A percentile compares a stretch with the other conserved stretches of the same genome.
Conservation (phyloP, 2,329 filamentous ascomycete genomes). For the Microdochium trichocladiopsis region DNA sequence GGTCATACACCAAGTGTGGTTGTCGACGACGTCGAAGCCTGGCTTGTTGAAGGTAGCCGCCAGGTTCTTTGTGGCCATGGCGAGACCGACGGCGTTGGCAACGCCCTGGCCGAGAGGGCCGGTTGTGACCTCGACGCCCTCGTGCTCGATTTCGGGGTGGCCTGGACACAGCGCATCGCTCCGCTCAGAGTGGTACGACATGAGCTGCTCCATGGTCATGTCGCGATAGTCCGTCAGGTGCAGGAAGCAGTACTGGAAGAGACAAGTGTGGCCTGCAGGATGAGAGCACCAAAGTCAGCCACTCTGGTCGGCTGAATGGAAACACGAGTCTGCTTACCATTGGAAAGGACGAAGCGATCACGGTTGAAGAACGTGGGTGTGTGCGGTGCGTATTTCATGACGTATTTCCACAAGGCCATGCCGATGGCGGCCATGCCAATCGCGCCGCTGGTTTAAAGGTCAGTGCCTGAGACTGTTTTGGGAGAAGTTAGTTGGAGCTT, state of each 20-base stretch:
- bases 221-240: conserved; percentile 41
- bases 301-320: background rate
- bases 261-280: conserved; percentile 32
- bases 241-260: conserved; percentile 42
- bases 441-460: conserved; percentile 10
- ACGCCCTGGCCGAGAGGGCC: conserved; percentile 50
- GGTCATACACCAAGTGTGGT: conserved; percentile 45
- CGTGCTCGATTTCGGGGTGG: conserved; percentile 47
- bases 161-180: conserved; percentile 39
- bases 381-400: conserved; percentile 49
- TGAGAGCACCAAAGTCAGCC: background rate
- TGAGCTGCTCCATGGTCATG: conserved; percentile 46
- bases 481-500: conserved; percentile 13
- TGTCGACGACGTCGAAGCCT: conserved; percentile 37
- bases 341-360: conserved; percentile 53
- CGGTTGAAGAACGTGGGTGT: conserved; percentile 48
- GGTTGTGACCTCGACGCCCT: conserved; percentile 50
- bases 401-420: conserved; percentile 46
- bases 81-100: conserved; percentile 48
- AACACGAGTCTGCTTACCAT: conserved; percentile 25
- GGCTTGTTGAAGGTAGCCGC: conserved; percentile 42
- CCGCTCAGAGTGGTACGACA: conserved; percentile 37
- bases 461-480: conserved; percentile 2
- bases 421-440: conserved; percentile 29
- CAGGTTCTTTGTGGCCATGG: conserved; percentile 46